phyloP scores from a whole-genome alignment of 305 asterid genomes.

The Petunia hybrid region DNA sequence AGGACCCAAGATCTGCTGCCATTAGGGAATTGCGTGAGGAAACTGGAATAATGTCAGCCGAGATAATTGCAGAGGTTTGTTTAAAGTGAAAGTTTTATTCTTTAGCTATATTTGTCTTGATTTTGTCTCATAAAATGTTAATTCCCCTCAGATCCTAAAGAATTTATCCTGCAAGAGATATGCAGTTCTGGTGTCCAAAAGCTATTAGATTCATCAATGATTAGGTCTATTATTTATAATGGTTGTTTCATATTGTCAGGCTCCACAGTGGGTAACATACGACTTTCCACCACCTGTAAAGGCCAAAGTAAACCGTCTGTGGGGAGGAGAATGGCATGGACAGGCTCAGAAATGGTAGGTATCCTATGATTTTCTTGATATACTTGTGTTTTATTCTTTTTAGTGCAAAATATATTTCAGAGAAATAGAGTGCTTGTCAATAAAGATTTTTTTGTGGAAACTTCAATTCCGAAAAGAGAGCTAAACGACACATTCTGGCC shows the following conservation, averaged over 20 bases:
- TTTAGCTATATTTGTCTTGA: neutral
- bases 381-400: neutral
- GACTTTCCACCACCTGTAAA: slow-evolving; percentile 96
- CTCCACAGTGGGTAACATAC: slow-evolving; percentile 86
- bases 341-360: slow-evolving; percentile 97
- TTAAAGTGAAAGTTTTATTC: neutral
- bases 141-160: neutral
- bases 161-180: neutral
- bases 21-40: slow-evolving; percentile 89
- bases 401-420: neutral
- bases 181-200: slow-evolving; percentile 1
- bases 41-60: slow-evolving; percentile 91
- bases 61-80: slow-evolving; percentile 76
- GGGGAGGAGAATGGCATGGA: slow-evolving; percentile 99
- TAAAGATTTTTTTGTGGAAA: neutral
- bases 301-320: slow-evolving; percentile 93
- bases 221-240: slow-evolving; percentile 30
- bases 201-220: neutral
- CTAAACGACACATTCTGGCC: neutral
- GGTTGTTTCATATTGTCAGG: slow-evolving; percentile 57
- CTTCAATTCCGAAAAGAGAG: neutral
- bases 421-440: neutral
- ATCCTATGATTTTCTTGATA: slow-evolving; percentile 8
- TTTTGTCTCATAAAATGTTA: neutral
- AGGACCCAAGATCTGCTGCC: slow-evolving; percentile 95